Evolutionary conservation across 805 yeast genomes (phyloP), one percentile per base, ranked within the genome.

Genomic region (Spathaspora hagerdaliae): DNA sequence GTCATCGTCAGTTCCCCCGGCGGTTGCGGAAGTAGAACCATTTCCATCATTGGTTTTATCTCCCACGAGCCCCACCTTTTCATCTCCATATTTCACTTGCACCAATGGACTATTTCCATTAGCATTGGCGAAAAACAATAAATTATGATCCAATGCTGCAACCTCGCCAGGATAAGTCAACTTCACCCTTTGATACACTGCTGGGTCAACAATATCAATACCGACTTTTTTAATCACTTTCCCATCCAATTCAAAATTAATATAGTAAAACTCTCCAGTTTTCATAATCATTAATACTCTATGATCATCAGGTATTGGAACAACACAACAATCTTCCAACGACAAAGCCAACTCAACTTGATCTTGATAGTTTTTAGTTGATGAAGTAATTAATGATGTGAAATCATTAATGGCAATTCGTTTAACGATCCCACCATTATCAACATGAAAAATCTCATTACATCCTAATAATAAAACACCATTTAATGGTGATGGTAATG

Each of bases 371-470:
- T 58, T 60, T 45, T 71, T 71, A 40, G 57, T 59, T 1, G 67
- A 62, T 2, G 63, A 52, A 1, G 75, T 72, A 31, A 60, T 62
- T 35, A 60, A 57, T 2, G 69, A 51, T 27, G 80, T 78, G 53
- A 66, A 83, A 47, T 69, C 63, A 58, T 87, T 87, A 1, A 84
- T 78, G 2, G 84, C 81, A 2, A 83, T 67, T 27, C 88, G 83
- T 48, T 79, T 75, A 2, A 74, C 57, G 31, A 83, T 78, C 3
- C 96, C 95, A 2, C 88, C 78, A 29, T 87, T 81, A 57, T 91
- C 96, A 13, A 89, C 77, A 62, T 87, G 91, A 9, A 88, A 67
- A 7, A 91, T 53, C 54, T 85, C 87, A 59, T 91, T 90, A 32
- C 85, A 75, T 1, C 97, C 97, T 3, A 87, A 44, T 14, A 79